A percentile compares a stretch with the other conserved stretches of the same genome.
These are phyloP conservation scores for Penicillium antarcticum DNA, from an alignment of 495 filamentous ascomycete species.

Conservation along the genomic window DNA sequence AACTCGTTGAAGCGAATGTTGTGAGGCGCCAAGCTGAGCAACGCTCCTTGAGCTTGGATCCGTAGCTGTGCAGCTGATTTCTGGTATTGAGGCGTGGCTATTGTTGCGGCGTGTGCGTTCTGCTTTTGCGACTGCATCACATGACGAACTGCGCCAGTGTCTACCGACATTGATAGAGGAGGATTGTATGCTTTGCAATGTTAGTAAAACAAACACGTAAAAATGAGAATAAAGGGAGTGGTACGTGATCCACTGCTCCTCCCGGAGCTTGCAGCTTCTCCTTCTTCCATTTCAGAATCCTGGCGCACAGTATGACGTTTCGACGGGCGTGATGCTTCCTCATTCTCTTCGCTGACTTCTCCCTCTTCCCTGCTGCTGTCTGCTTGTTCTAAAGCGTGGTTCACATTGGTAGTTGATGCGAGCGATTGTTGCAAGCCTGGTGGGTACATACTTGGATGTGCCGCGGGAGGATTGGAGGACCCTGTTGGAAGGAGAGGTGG, in stretches of 20 bases:
- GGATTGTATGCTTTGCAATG: conserved; percentile 39
- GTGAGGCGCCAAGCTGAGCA: conserved; percentile 59
- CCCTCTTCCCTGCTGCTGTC: conserved; percentile 60
- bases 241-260: conserved; percentile 41
- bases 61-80: conserved; percentile 48
- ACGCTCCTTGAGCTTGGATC: conserved; percentile 65
- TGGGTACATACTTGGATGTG: background rate
- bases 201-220: conserved; percentile 14
- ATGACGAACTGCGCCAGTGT: conserved; percentile 11
- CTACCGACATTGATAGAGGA: conserved; percentile 26
- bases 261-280: conserved; percentile 25
- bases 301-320: background rate
- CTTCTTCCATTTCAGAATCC: conserved; percentile 25
- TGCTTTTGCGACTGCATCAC: conserved; percentile 16
- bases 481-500: conserved; percentile 22
- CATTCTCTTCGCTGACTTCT: conserved; percentile 67
- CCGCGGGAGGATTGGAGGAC: conserved; percentile 7
- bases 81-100: background rate
- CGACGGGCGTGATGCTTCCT: conserved; percentile 29
- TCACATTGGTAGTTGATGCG: conserved; percentile 2
- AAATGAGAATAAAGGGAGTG: background rate
- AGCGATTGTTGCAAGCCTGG: background rate
- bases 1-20: conserved; percentile 67
- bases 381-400: conserved; percentile 3
- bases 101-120: background rate